Conservation (phyloP, 306 rosid genomes). For the Quercus engelmannii region DNA sequence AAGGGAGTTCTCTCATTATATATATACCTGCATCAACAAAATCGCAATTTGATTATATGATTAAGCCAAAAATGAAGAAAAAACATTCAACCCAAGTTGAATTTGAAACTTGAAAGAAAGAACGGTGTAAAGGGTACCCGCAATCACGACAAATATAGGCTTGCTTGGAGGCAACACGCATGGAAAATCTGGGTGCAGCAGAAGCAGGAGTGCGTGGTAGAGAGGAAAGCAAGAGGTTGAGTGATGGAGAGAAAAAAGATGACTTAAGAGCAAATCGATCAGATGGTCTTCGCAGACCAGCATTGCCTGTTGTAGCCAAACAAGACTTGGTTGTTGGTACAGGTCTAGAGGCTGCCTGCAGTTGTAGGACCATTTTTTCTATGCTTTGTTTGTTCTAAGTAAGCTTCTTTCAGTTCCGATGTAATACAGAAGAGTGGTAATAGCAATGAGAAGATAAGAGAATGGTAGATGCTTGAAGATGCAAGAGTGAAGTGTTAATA, state of each 20-base stretch:
- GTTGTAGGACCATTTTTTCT: conserved; percentile 50
- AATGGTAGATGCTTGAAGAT: not conserved
- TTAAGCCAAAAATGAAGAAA: not conserved
- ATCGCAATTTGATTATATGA: conserved; percentile 1
- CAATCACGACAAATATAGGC: conserved; percentile 93
- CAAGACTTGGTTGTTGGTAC: conserved; percentile 7
- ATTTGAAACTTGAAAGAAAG: not conserved
- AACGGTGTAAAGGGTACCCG: conserved; percentile 50
- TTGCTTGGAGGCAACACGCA: conserved; percentile 87
- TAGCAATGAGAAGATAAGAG: conserved; percentile 21
- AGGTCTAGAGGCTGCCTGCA: conserved; percentile 32
- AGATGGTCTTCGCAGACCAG: conserved; percentile 25
- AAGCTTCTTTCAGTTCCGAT: not conserved
- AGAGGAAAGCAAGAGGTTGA: conserved; percentile 33
- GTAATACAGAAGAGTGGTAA: not conserved
- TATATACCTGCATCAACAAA: conserved; percentile 60
- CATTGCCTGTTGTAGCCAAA: conserved; percentile 31
- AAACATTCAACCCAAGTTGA: not conserved
- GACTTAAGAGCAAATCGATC: conserved; percentile 43
- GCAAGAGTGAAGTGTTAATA: not conserved
- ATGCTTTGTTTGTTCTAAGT: not conserved
- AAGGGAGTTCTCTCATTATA: conserved; percentile 83
- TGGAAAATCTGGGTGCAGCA: conserved; percentile 58
- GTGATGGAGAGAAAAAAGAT: conserved; percentile 51
- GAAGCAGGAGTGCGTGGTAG: conserved; percentile 22